phyloP scores from a whole-genome alignment of 176 grass and related monocot genomes.

The Carex scoparia region DNA sequence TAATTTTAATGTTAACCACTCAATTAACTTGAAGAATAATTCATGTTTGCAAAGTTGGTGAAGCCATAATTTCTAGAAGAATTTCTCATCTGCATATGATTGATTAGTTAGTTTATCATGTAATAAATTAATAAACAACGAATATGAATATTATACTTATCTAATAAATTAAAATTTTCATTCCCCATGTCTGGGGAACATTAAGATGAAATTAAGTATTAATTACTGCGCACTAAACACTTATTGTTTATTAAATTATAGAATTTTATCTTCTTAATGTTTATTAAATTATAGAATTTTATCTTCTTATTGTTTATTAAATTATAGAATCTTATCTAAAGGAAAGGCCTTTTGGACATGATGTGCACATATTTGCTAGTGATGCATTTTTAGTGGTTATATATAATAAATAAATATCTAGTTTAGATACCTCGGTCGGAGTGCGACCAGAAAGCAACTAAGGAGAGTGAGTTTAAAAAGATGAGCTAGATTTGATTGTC shows the following conservation, averaged over 20 bases:
- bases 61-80: not conserved
- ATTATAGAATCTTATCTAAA: not conserved
- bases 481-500: too few relatives aligned
- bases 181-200: not conserved
- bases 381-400: not conserved
- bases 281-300: not conserved
- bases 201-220: not conserved
- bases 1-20: slow-evolving; percentile 4
- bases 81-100: slow-evolving; percentile 8
- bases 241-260: not conserved
- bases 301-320: not conserved
- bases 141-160: not conserved
- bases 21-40: slow-evolving; percentile 10
- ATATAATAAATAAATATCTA: not conserved
- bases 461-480: too few relatives aligned
- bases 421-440: not conserved
- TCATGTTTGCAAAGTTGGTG: slow-evolving; percentile 10
- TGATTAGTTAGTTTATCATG: not conserved
- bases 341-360: not conserved
- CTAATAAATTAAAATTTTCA: not conserved
- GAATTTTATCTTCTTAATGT: not conserved
- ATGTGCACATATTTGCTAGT: not conserved
- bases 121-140: not conserved
- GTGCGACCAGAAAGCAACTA: not conserved
- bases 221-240: not conserved